These are phyloP conservation scores for Backusella mclennaniae DNA, from an alignment of 192 early-diverging fungal genomes.

Conservation along the genomic window DNA sequence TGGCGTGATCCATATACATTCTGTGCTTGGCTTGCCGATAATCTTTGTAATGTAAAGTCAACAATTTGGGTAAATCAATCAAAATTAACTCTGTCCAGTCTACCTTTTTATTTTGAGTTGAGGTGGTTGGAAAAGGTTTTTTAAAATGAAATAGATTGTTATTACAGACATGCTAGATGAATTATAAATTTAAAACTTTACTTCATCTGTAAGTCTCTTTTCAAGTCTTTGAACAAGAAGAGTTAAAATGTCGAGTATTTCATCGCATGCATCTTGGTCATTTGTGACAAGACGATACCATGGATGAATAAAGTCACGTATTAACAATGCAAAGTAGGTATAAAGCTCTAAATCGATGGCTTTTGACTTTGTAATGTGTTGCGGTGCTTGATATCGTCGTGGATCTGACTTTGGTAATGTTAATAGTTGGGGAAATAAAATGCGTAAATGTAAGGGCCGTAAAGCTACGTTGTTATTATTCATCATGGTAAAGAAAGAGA, in stretches of 20 bases:
- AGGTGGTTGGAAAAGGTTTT: no score
- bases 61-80: slow-evolving; percentile 42
- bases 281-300: slow-evolving; percentile 50
- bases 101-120: slow-evolving; percentile 28
- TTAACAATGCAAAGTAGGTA: slow-evolving; percentile 46
- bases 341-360: slow-evolving; percentile 52
- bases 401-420: slow-evolving; percentile 23
- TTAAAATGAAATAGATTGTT: not conserved
- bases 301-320: slow-evolving; percentile 51
- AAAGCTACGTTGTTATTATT: not conserved
- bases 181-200: slow-evolving; percentile 18
- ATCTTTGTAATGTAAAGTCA: slow-evolving; percentile 45
- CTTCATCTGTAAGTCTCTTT: slow-evolving; percentile 36
- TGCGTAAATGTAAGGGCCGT: slow-evolving; percentile 26
- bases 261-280: slow-evolving; percentile 41
- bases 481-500: not conserved
- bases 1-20: slow-evolving; percentile 40
- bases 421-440: slow-evolving; percentile 33
- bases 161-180: not conserved
- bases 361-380: slow-evolving; percentile 36
- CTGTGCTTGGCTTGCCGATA: slow-evolving; percentile 43
- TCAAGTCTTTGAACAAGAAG: slow-evolving; percentile 40
- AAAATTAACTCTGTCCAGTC: slow-evolving; percentile 49
- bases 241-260: slow-evolving; percentile 37
- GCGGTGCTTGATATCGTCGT: slow-evolving; percentile 25